Evolutionary conservation across 176 grass and related monocot species (phyloP).

Genomic region (Lolium multiflorum): DNA sequence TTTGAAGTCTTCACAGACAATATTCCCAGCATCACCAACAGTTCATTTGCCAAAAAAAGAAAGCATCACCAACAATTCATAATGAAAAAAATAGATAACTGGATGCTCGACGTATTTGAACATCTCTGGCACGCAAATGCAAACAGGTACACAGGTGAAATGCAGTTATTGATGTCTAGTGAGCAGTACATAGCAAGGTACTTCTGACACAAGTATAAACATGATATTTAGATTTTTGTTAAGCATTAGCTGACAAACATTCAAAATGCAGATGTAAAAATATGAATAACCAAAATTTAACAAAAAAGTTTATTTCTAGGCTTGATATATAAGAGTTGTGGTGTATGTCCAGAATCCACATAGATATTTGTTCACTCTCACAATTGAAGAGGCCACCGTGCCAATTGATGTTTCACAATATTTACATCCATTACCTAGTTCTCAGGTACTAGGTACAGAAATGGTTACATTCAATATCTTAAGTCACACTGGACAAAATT

Average conservation of each 20-base stretch:
- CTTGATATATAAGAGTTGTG: background rate
- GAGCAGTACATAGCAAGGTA: too few species aligned
- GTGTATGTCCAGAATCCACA: background rate
- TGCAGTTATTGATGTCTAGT: too few species aligned
- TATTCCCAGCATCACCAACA: background rate
- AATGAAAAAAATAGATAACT: too few species aligned
- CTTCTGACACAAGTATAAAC: too few species aligned
- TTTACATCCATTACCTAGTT: background rate
- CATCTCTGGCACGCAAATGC: too few species aligned
- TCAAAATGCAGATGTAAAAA: background rate
- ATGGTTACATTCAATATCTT: background rate
- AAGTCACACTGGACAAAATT: background rate
- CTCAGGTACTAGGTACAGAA: background rate
- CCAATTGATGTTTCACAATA: background rate
- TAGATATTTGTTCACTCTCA: background rate
- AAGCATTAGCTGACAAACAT: background rate
- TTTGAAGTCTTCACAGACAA: background rate
- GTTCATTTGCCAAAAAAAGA: too few species aligned
- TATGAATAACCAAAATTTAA: background rate
- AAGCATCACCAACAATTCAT: too few species aligned
- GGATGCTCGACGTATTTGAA: too few species aligned
- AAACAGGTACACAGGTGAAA: too few species aligned
- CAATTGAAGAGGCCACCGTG: background rate
- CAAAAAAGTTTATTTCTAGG: background rate
- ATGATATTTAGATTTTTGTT: too few species aligned